Conservation (phyloP, 768 basidiomycete species). For the Tulasnella sp. region DNA sequence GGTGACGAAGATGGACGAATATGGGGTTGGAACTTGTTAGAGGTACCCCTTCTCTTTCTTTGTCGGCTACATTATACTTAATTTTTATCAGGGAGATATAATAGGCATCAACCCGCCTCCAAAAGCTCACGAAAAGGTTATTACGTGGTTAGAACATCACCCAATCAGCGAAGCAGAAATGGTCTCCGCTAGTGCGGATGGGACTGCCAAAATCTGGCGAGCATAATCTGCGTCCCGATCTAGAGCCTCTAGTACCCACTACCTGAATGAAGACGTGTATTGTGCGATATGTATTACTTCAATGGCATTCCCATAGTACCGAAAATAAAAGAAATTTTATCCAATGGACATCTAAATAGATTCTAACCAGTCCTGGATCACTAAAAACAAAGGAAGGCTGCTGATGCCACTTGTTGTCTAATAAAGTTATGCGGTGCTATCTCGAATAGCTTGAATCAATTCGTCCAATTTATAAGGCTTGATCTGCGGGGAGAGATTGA, state of each 20-base stretch:
- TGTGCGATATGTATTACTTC: no score
- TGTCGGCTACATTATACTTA: slow-evolving; percentile 8
- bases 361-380: no score
- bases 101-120: slow-evolving; percentile 58
- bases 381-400: no score
- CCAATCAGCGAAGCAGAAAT: slow-evolving; percentile 70
- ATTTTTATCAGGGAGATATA: slow-evolving; percentile 45
- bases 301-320: no score
- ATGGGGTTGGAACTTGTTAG: slow-evolving; percentile 89
- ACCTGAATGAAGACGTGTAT: no score
- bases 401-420: no score
- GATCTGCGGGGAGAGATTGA: slow-evolving; percentile 15
- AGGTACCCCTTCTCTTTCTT: slow-evolving; percentile 41
- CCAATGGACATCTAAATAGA: no score
- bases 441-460: slow-evolving; percentile 19
- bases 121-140: slow-evolving; percentile 65
- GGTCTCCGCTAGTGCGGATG: slow-evolving; percentile 83
- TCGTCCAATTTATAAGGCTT: slow-evolving; percentile 23
- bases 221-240: no score
- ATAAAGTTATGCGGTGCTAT: no score
- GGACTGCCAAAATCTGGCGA: slow-evolving; percentile 81
- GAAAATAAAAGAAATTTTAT: no score
- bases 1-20: slow-evolving; percentile 85
- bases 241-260: no score
- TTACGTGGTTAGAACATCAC: slow-evolving; percentile 88